A percentile compares a stretch with the other conserved stretches of the same genome.
phyloP scores from a whole-genome alignment of 768 basidiomycete species.

The Lactarius quietus region DNA sequence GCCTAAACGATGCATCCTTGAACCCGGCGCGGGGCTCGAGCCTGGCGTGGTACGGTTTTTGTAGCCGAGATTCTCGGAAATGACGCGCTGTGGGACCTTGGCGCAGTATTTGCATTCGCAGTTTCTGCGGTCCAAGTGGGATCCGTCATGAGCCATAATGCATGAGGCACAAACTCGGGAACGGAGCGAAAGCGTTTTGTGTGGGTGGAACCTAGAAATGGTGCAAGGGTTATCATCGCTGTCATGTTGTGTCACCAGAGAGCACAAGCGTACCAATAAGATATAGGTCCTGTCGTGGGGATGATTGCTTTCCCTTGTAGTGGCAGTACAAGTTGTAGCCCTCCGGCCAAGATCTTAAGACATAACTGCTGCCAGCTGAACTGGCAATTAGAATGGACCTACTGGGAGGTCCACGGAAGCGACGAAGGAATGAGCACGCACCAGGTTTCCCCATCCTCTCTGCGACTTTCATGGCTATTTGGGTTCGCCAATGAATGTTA shows the following conservation, averaged over 20 bases:
- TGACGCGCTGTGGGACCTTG: slow-evolving; percentile 63
- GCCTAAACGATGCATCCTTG: slow-evolving; percentile 19
- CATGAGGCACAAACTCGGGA: slow-evolving; percentile 85
- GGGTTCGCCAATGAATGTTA: slow-evolving; percentile 51
- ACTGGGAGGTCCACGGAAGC: background rate
- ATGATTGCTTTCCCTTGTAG: slow-evolving; percentile 53
- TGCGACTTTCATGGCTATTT: slow-evolving; percentile 42
- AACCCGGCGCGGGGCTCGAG: slow-evolving; percentile 8
- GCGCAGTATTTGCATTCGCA: slow-evolving; percentile 79
- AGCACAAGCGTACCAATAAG: slow-evolving; percentile 52
- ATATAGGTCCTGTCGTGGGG: slow-evolving; percentile 73
- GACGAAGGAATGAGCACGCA: slow-evolving; percentile 32
- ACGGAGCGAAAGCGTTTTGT: slow-evolving; percentile 66
- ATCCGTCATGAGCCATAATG: slow-evolving; percentile 70
- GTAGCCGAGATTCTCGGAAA: slow-evolving; percentile 58
- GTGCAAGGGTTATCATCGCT: background rate
- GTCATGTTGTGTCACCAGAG: background rate
- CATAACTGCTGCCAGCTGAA: slow-evolving; percentile 51
- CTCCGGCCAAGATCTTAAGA: slow-evolving; percentile 60
- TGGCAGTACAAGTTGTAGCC: slow-evolving; percentile 75
- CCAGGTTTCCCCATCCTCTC: slow-evolving; percentile 46
- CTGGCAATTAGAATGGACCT: background rate
- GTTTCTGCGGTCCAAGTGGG: slow-evolving; percentile 42
- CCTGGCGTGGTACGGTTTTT: slow-evolving; percentile 27
- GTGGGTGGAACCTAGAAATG: slow-evolving; percentile 38